These are phyloP conservation scores for Baorangia bicolor DNA, from an alignment of 768 basidiomycete species.

Conservation along the genomic window DNA sequence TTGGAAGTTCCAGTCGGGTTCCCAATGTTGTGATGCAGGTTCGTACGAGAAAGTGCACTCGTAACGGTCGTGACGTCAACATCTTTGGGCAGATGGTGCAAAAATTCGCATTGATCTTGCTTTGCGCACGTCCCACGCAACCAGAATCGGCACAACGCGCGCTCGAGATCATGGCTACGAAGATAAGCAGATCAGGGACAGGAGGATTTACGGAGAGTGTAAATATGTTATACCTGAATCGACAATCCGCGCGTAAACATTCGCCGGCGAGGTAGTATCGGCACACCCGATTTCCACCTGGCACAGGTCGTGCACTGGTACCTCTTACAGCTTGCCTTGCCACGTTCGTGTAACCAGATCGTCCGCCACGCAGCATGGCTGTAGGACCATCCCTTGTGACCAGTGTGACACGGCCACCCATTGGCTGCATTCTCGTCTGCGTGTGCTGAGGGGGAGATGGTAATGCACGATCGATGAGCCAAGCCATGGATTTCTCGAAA, in stretches of 20 bases:
- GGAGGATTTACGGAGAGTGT: not conserved
- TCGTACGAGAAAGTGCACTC: conserved; percentile 64
- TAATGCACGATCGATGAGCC: conserved; percentile 77
- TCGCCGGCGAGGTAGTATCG: conserved; percentile 96
- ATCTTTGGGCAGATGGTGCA: conserved; percentile 87
- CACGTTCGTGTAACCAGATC: conserved; percentile 35
- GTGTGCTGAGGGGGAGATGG: conserved; percentile 42
- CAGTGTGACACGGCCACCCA: conserved; percentile 68
- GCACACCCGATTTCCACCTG: conserved; percentile 74
- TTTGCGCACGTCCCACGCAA: conserved; percentile 96
- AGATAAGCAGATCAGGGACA: conserved; percentile 13
- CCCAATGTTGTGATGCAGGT: conserved; percentile 45
- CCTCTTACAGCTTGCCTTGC: conserved; percentile 21
- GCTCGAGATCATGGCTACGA: conserved; percentile 87
- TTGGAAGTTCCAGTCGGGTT: conserved; percentile 37
- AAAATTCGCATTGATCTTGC: conserved; percentile 93
- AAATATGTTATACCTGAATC: conserved; percentile 77
- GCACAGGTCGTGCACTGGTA: conserved; percentile 35
- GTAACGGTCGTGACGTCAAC: conserved; percentile 74
- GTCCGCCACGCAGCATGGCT: conserved; percentile 40
- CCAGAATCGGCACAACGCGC: conserved; percentile 97
- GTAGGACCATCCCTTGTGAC: conserved; percentile 54
- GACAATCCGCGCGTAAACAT: conserved; percentile 93
- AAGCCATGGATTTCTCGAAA: conserved; percentile 94
- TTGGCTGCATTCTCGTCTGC: conserved; percentile 51